A percentile compares a stretch with the other conserved stretches of the same genome.
phyloP scores from a whole-genome alignment of 2,329 filamentous ascomycete species.

The Fusarium dimerum region DNA sequence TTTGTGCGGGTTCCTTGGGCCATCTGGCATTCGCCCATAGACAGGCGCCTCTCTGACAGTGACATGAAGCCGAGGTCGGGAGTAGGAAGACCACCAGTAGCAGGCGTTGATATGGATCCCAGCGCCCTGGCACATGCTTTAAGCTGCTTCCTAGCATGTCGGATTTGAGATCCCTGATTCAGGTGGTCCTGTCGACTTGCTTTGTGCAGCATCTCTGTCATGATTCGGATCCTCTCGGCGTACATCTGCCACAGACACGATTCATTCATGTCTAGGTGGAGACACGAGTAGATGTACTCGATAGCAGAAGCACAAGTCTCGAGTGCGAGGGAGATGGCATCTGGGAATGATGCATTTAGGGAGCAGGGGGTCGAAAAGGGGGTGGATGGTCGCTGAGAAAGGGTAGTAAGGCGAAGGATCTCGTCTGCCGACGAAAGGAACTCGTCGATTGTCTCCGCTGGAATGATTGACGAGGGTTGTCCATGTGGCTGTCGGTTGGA shows the following conservation, averaged over 20 bases:
- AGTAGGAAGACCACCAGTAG: no score
- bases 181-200: no score
- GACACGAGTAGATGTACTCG: slow-evolving; percentile 22
- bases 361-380: slow-evolving; percentile 17
- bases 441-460: slow-evolving; percentile 28
- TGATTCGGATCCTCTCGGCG: background rate
- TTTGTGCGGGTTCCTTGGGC: no score
- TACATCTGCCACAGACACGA: background rate
- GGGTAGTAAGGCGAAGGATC: slow-evolving; percentile 25
- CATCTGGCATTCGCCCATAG: no score
- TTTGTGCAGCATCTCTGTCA: background rate
- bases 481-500: slow-evolving; percentile 19
- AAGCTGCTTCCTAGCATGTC: no score
- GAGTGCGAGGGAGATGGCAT: slow-evolving; percentile 31
- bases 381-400: slow-evolving; percentile 23
- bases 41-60: no score
- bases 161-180: no score
- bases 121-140: no score
- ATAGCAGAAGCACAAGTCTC: slow-evolving; percentile 35
- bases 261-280: slow-evolving; percentile 1
- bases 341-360: slow-evolving; percentile 28
- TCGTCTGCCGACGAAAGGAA: slow-evolving; percentile 33
- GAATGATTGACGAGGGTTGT: no score
- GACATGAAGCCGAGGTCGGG: no score
- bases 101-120: no score